Conservation (phyloP, 177 flowering plant genomes). For the Vitis hybrid region DNA sequence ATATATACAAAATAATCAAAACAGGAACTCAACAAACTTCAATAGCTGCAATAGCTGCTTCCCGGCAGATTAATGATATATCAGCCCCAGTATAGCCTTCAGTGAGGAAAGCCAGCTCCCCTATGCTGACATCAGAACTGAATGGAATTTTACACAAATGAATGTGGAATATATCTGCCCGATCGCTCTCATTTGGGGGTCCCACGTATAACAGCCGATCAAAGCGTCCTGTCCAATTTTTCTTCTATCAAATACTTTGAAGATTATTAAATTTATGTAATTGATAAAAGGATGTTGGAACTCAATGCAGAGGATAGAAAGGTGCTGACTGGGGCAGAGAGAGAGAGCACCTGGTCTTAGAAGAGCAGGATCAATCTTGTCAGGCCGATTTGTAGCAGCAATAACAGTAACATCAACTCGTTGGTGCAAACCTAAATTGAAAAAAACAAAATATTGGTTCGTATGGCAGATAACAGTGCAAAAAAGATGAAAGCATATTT, state of each 20-base stretch:
- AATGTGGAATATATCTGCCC: constrained; percentile 78
- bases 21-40: constrained; percentile 48
- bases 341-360: constrained; percentile 72
- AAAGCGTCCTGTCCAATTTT: constrained; percentile 72
- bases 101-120: constrained; percentile 66
- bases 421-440: constrained; percentile 68
- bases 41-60: constrained; percentile 72
- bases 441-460: neutral
- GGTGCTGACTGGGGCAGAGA: neutral
- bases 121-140: constrained; percentile 54
- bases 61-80: constrained; percentile 75
- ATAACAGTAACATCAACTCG: constrained; percentile 88
- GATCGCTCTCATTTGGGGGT: constrained; percentile 70
- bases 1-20: neutral
- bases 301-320: neutral
- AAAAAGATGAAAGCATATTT: neutral
- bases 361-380: constrained; percentile 94
- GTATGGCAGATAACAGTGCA: neutral
- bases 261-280: neutral
- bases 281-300: neutral
- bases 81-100: constrained; percentile 93
- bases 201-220: constrained; percentile 91
- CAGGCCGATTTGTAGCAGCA: constrained; percentile 98
- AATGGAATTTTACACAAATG: constrained; percentile 72
- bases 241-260: constrained; percentile 6